A percentile compares a stretch with the other conserved stretches of the same genome.
phyloP scores from a whole-genome alignment of 768 basidiomycete genomes.

The Amanita rubescens region DNA sequence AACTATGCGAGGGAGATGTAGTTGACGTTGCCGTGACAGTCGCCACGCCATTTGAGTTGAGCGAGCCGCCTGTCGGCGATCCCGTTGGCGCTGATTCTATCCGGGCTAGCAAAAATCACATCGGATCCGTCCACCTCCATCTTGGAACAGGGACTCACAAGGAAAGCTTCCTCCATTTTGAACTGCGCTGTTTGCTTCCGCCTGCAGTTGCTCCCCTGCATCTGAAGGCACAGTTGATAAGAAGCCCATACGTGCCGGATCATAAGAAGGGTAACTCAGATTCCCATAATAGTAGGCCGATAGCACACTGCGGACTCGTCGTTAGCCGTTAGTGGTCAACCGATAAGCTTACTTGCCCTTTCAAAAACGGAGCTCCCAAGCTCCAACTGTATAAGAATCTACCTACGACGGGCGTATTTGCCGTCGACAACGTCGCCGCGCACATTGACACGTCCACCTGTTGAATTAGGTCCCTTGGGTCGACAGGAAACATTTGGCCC shows the following conservation, averaged over 20 bases:
- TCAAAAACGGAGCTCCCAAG: slow-evolving; percentile 69
- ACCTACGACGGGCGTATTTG: slow-evolving; percentile 52
- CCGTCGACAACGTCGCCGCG: slow-evolving; percentile 45
- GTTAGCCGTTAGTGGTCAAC: not conserved
- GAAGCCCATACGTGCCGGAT: slow-evolving; percentile 64
- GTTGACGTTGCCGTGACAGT: not conserved
- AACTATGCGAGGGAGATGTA: too few species aligned
- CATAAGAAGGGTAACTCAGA: slow-evolving; percentile 55
- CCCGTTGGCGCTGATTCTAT: not conserved
- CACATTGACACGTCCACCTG: slow-evolving; percentile 40
- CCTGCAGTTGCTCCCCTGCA: slow-evolving; percentile 29
- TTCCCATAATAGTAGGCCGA: slow-evolving; percentile 70
- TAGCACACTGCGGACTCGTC: slow-evolving; percentile 38
- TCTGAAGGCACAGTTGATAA: slow-evolving; percentile 61
- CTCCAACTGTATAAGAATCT: slow-evolving; percentile 73
- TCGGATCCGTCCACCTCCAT: not conserved
- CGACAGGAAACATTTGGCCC: slow-evolving; percentile 62
- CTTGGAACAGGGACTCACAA: not conserved
- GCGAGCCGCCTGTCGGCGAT: not conserved
- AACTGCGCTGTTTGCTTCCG: not conserved
- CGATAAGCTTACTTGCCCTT: slow-evolving; percentile 37
- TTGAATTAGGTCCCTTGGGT: slow-evolving; percentile 62
- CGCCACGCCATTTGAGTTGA: not conserved
- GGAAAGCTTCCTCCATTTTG: not conserved
- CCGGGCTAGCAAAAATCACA: not conserved